Evolutionary conservation across 176 grass and related monocot species (phyloP).

Genomic region (Triticum monococcum): DNA sequence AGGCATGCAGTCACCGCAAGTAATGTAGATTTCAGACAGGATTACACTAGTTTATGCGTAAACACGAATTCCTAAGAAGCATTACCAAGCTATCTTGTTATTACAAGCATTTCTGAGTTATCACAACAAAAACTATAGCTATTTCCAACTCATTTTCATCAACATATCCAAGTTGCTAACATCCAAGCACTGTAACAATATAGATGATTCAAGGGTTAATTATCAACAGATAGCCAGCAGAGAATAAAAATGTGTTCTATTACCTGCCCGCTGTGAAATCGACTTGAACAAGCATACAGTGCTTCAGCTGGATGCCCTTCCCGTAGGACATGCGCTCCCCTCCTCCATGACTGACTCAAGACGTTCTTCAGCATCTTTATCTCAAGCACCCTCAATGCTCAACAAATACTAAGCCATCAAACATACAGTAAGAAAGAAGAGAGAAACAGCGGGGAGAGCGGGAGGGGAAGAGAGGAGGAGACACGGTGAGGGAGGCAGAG

Average conservation of each 20-base stretch:
- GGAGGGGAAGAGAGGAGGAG: too few species aligned
- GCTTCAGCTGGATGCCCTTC: constrained; percentile 1
- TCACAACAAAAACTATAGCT: not conserved
- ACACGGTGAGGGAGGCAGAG: too few species aligned
- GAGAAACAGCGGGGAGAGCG: too few species aligned
- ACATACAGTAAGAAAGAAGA: too few species aligned
- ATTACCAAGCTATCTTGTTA: not conserved
- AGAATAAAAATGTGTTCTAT: not conserved
- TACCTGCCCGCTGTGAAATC: constrained; percentile 55
- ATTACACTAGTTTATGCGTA: not conserved
- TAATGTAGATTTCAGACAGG: not conserved
- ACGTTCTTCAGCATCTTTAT: constrained; percentile 49
- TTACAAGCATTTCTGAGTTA: not conserved
- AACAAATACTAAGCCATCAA: not conserved
- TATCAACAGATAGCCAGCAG: not conserved
- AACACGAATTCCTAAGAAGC: not conserved
- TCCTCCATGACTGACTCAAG: constrained; percentile 45
- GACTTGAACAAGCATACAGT: constrained; percentile 37
- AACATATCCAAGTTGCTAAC: not conserved
- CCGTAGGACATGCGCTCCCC: constrained; percentile 16
- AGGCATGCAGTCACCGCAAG: not conserved
- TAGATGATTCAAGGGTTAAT: not conserved
- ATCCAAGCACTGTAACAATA: not conserved
- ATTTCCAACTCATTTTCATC: not conserved
- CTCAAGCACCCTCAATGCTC: not conserved